These are phyloP conservation scores for Conringia planisiliqua DNA, from an alignment of 345 rosid genomes.

Conservation along the genomic window DNA sequence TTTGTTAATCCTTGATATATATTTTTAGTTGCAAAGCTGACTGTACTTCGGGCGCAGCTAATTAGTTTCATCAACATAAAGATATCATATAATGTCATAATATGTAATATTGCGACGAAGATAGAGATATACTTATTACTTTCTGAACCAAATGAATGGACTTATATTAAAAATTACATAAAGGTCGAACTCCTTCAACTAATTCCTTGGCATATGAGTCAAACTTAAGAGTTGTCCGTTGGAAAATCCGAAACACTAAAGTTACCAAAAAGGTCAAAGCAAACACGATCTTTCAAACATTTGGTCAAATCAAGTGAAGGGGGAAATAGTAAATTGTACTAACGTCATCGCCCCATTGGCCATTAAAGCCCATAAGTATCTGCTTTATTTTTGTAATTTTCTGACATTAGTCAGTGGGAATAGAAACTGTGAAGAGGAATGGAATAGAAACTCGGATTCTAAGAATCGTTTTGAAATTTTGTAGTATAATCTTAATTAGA, in stretches of 20 bases:
- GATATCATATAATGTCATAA: not conserved
- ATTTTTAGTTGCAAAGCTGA: not conserved
- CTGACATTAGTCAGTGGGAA: conserved; percentile 82
- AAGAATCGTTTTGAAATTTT: conserved; percentile 29
- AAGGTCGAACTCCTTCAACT: conserved; percentile 13
- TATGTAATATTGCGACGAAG: not conserved
- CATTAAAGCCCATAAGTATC: conserved; percentile 4
- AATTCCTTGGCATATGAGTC: conserved; percentile 16
- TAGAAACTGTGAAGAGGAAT: conserved; percentile 82
- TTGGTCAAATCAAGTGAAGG: not conserved
- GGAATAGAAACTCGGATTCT: conserved; percentile 87
- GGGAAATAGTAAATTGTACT: not conserved
- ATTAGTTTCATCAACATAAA: not conserved
- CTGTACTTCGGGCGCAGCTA: not conserved
- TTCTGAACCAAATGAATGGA: not conserved
- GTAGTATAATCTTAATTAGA: conserved; percentile 37
- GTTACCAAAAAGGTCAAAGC: conserved; percentile 25
- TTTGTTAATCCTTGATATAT: not conserved
- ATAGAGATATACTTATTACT: not conserved
- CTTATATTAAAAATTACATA: not conserved
- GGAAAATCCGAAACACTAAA: not conserved
- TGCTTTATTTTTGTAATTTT: not conserved
- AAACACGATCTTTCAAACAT: not conserved
- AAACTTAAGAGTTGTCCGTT: conserved; percentile 15
- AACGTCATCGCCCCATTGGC: conserved; percentile 6